Percentiles rank a stretch among this genome's conserved stretches.
Conservation (phyloP, 2,329 filamentous ascomycete species). For the Cladobotryum mycophilum region DNA sequence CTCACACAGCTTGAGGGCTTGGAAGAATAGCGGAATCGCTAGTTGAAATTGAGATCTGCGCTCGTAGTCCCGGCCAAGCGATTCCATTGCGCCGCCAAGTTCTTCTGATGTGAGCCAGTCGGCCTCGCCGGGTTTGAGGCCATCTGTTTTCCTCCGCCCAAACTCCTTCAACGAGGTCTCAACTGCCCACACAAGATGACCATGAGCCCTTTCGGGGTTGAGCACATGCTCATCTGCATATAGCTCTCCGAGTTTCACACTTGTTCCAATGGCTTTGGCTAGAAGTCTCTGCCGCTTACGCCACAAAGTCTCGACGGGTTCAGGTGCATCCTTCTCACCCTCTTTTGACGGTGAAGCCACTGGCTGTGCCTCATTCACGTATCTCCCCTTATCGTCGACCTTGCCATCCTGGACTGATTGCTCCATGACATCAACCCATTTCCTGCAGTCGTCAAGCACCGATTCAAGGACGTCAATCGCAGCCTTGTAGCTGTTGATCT, state of each 20-base stretch:
- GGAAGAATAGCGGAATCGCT: conserved; percentile 78
- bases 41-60: conserved; percentile 69
- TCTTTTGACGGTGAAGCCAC: not conserved
- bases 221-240: conserved; percentile 73
- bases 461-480: conserved; percentile 73
- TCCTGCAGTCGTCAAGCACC: conserved; percentile 62
- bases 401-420: conserved; percentile 42
- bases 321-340: conserved; percentile 7
- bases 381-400: conserved; percentile 34
- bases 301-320: conserved; percentile 43
- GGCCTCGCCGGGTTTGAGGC: conserved; percentile 63
- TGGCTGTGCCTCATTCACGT: conserved; percentile 15
- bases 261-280: conserved; percentile 66
- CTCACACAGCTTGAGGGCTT: conserved; percentile 65
- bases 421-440: conserved; percentile 53
- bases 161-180: conserved; percentile 73
- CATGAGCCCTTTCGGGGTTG: conserved; percentile 65
- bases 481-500: conserved; percentile 61
- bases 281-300: conserved; percentile 60
- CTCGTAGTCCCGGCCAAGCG: conserved; percentile 72
- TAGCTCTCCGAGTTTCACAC: conserved; percentile 77
- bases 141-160: conserved; percentile 58
- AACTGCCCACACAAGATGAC: conserved; percentile 71
- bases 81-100: conserved; percentile 67
- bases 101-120: conserved; percentile 65